These are phyloP conservation scores for Fusarium stilboides DNA, from an alignment of 2,329 filamentous ascomycete species.

Conservation along the genomic window DNA sequence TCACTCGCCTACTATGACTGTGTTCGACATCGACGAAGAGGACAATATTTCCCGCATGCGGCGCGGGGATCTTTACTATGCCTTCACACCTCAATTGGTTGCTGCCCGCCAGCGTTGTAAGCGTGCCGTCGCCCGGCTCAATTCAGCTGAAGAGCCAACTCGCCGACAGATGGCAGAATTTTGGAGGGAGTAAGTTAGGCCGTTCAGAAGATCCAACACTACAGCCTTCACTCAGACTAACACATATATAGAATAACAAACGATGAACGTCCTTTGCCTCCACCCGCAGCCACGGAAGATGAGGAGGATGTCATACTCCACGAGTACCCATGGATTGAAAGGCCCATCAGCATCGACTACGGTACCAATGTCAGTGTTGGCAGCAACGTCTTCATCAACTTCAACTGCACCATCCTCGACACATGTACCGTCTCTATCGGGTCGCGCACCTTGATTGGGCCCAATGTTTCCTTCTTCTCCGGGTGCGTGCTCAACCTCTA, in stretches of 20 bases:
- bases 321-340: conserved; percentile 77
- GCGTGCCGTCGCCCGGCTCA: conserved; percentile 74
- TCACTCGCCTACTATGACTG: conserved; percentile 14
- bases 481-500: conserved; percentile 55
- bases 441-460: conserved; percentile 82
- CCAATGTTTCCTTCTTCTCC: conserved; percentile 82
- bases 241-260: conserved; percentile 67
- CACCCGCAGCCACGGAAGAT: conserved; percentile 67
- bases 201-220: rapidly evolving
- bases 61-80: conserved; percentile 79
- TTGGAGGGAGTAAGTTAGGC: conserved; percentile 76
- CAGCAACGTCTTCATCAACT: conserved; percentile 80
- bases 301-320: conserved; percentile 77
- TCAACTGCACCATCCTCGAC: conserved; percentile 82
- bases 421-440: conserved; percentile 83
- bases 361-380: conserved; percentile 79
- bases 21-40: conserved; percentile 54
- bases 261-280: conserved; percentile 75
- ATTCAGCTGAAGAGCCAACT: conserved; percentile 71
- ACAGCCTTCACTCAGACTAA: neutral
- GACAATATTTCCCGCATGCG: conserved; percentile 72
- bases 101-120: conserved; percentile 75
- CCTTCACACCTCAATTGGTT: conserved; percentile 78
- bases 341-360: conserved; percentile 81
- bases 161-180: conserved; percentile 76